Base-by-base conservation (phyloP, 768 basidiomycete genomes). In the Trametes sanguinea region DNA sequence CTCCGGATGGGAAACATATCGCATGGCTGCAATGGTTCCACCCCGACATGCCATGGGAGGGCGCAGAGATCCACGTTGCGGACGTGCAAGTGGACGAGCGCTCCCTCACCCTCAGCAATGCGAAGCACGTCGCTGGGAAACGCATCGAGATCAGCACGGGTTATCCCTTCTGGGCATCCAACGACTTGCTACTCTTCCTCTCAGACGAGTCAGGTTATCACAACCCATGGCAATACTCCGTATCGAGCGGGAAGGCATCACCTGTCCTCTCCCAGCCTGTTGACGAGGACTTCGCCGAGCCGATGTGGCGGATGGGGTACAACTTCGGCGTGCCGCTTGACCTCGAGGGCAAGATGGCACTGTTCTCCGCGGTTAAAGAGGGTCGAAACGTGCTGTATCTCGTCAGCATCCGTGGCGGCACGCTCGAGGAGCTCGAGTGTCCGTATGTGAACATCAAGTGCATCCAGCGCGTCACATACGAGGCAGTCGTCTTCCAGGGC, bases 31-130 rank as follows among this genome's bases (percentile, higher is more conserved):
- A 86, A 62, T 90, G 89, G 90, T 79, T 72, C 63, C 87, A 87
- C 53, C 86, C 87, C 0, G 80, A 86, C 62, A 86, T 87, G 86
- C 84, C 89, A 13, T 92, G 88, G 88, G 83, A 88, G 66, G 86
- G 85, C 3, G 76, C 80, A 1, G 74, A 82, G 65, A 76, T 90
- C 60, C 76, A 80, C 69, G 67, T 86, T 37, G 88, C 82, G 0
- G 75, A 82, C n/a, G 75, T 87, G 37, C 44, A 58, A 4, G 51
- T 76, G n/a, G 51, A 72, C 39, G 62, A 51, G 11, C 29, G 13
- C 8, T 52, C 58, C 10, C 47, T 83, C 47, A 60, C 71, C 27
- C 50, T 85, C 33, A 60, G 69, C 56, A 78, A 81, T 62, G 57
- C 68, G 13, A 75, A 66, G 16, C 76, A 73, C 32, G 77, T 91